Base-by-base conservation (phyloP, 345 rosid species). In the Sapria himalayana region DNA sequence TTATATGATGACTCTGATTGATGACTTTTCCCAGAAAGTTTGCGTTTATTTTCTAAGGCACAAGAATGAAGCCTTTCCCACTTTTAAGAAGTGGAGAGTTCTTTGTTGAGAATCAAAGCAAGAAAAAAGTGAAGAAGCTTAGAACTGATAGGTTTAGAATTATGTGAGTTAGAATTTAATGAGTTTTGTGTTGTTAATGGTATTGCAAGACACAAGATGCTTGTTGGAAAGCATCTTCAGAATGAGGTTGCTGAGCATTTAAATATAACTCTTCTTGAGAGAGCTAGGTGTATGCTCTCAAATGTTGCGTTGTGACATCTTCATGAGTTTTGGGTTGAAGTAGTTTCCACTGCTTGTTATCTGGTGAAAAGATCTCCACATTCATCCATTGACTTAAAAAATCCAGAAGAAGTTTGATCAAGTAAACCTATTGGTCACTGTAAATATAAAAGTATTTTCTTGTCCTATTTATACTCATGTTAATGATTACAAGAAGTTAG, bases 41-140 rank as follows among this genome's bases (percentile, higher is more conserved):
- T 50, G 17, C 33, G 23, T 50, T 0, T 41, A 31, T 31, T 9
- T 21, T 11, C 15, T 37, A 14, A 51, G 35, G 34, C 25, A 19
- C 2, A 45, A 45, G 13, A 16, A 22, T 34, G 0, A 51, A 0
- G 14, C 8, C 1, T 41, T 51, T 19, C 2, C 4, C 0, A 15
- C 7, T 10, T 21, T 51, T 5, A 43, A 51, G 20, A 1, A 18
- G 4, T 52, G 29, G 41, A 52, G 37, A n/a, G 2, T 4, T 0
- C n/a, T 1, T 33, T 9, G 4, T 43, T 1, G 21, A 36, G 9
- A 43, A 22, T 2, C 20, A 25, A 38, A 43, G 1, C 2, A 4
- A 1, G 0, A 34, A 19, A 10, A 2, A 7, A 2, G 0, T 51
- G 0, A 51, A 42, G 7, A 3, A 2, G 12, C 20, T 51, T 0